Evolutionary conservation across 805 yeast genomes (phyloP), one percentile per base, ranked within the genome.

Genomic region (Priceomyces melissophilus): DNA sequence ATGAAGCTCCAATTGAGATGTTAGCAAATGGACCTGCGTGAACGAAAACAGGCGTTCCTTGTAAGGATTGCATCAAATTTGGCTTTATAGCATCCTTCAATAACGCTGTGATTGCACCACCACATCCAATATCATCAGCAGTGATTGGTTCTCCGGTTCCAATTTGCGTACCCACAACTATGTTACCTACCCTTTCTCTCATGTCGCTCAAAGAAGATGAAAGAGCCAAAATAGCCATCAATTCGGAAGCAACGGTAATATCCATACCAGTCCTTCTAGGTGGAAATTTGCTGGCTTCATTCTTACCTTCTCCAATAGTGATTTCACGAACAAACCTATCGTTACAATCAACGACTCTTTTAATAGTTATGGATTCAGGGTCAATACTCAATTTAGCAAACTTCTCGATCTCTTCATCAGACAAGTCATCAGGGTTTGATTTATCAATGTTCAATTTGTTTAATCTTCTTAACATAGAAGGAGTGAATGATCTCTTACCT

Each of bases 1-100:
- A 90, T 28, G 91, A 86, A 10, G 97, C 96, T 54, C 99, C 99
- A 60, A 91, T 91, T 27, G 96, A 87, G 50, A 91, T 91, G 68
- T 91, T 91, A 50, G 98, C 98, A 63, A 91, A 91, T 23, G 98
- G 98, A 48, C 98, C 98, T 31, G 97, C 97, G 61, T 91, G 98
- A 13, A 91, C 96, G 57, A 91, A 81, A 17, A 91, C 98, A 4
- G 98, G 98, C 6, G 97, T 90, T 45, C 98, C 98, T 68, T 91
- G 97, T 46, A 91, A 76, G 38, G 97, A 87, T 68, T 91, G 98
- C 98, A 91, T 91, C 61, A 91, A 67, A 61, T 87, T 91, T 50
- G 98, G 98, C 71, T 90, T 91, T 61, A 91, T 82, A 16, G 98
- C 96, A 60, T 91, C 98, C 69, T 89, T 91, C 75, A 91, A 73